Percentiles rank a stretch among this genome's conserved stretches.
Conservation (phyloP, 805 yeast species). For the Saturnispora halmiae region DNA sequence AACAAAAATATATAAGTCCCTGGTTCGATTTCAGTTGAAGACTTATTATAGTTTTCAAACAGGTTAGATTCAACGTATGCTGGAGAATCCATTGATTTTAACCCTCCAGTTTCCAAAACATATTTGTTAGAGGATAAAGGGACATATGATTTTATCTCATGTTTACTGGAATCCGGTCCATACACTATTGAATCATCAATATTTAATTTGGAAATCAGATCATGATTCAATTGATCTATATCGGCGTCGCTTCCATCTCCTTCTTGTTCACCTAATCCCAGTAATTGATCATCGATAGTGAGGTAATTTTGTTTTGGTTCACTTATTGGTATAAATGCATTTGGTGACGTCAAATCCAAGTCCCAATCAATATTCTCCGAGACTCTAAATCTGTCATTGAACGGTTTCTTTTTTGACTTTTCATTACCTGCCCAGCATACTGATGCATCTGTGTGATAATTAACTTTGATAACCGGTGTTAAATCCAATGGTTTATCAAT, state of each 20-base stretch:
- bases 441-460: constrained; percentile 35
- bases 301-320: constrained; percentile 7
- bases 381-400: constrained; percentile 35
- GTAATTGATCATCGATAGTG: constrained; percentile 14
- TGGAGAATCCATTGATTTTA: constrained; percentile 6
- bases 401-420: constrained; percentile 34
- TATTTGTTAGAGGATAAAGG: constrained; percentile 20
- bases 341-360: constrained; percentile 33
- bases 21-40: constrained; percentile 33
- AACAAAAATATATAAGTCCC: constrained; percentile 64
- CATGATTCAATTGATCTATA: background rate
- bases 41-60: constrained; percentile 12
- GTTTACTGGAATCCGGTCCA: constrained; percentile 23
- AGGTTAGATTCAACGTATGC: constrained; percentile 13
- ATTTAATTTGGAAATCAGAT: background rate
- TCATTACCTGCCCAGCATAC: constrained; percentile 39
- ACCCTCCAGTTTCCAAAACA: constrained; percentile 16
- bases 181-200: constrained; percentile 14
- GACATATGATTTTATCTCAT: constrained; percentile 19
- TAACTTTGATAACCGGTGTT: constrained; percentile 31
- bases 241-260: constrained; percentile 10
- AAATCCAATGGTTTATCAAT: constrained; percentile 33
- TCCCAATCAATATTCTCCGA: constrained; percentile 36
- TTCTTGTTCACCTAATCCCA: constrained; percentile 11
- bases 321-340: constrained; percentile 29